Evolutionary conservation across 2,329 filamentous ascomycete genomes (phyloP), one percentile per base, ranked within the genome.

Genomic region (Xylariaceae sp.): DNA sequence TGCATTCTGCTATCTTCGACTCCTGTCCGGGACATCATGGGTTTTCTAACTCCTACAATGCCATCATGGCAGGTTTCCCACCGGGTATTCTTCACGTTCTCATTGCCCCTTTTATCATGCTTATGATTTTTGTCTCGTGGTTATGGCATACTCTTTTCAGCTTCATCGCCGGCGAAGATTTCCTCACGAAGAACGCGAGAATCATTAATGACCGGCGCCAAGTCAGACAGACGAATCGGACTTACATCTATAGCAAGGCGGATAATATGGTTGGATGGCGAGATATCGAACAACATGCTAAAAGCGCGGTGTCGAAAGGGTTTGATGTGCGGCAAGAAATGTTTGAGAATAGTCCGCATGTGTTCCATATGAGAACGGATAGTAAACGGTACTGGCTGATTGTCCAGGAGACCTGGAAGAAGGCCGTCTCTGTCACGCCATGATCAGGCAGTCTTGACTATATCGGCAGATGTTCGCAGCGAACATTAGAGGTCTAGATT

Each of bases 181-280:
- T 52, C 5, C 63, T 74, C 6, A 65, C 69, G 9, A 63, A 57
- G 51, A 73, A 72, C 58, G 71, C 65, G 19, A 64, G 65, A 54
- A 68, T 68, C 47, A 68, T 76, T 52, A 76, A 76, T 49, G 65
- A 71, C 47, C 51, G 55, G 6, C 60, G 67, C 37, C 64, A 73
- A 47, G 64, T 61, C 8, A 63, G 62, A 34, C 77, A 80, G 65
- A 69, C 69, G 3, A 68, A 73, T 26, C 70, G 80, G 37, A 68
- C 73, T n/a, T 84, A 83, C 57, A 58, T 83, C 19, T 83, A 81
- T 56, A 74, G 76, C 8, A 69, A 72, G 37, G 72, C 66, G 1
- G 80, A 84, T 62, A 55, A 61, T 37, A 70, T 81, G 57, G 74
- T 83, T 4, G 66, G 70, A 2, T 75, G 69, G 65, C 60, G 57